Evolutionary conservation across 495 filamentous ascomycete species (phyloP), one percentile per base, ranked within the genome.

Genomic region (Aspergillus campestris): DNA sequence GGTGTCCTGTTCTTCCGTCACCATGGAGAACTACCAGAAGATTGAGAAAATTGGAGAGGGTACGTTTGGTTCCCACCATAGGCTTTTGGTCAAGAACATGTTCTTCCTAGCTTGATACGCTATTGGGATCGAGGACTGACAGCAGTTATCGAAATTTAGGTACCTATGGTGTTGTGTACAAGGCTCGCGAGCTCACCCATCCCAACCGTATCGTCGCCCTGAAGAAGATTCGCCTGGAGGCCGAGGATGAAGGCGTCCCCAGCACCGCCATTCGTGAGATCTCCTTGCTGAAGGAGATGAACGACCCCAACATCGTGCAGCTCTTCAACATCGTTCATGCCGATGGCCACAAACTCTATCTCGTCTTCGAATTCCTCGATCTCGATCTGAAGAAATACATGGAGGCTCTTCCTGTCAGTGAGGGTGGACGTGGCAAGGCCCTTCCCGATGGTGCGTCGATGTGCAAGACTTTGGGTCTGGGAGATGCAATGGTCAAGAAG

Each of bases 41-140:
- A 84, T 99, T 47, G 92, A 99, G 75, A 99, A 99, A 73, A 94
- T 99, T 66, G 92, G 92, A 56, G 92, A 99, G 78, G 92, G 92
- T 95, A 61, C 34, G 60, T 52, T 39, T 47, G 31, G 50, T 58
- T 14, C 52, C 55, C n/a, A 8, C 15, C n/a, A 36, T 44, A n/a
- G 24, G 37, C 40, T 41, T 58, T n/a, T n/a, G n/a, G n/a, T n/a
- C n/a, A n/a, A n/a, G n/a, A n/a, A n/a, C n/a, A n/a, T n/a, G n/a
- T n/a, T n/a, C n/a, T n/a, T n/a, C n/a, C n/a, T n/a, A n/a, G 10
- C 6, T 31, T 38, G 11, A 38, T 33, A 5, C 12, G 5, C 18
- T 28, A n/a, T 4, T 8, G 13, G 12, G 12, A 15, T 28, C n/a
- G 31, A 32, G 24, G 42, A 5, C 47, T 46, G 27, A 45, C 28